Conservation (phyloP, 225 moss, liverwort and hornwort genomes). For the Bryoerythrophyllum caledonicum region DNA sequence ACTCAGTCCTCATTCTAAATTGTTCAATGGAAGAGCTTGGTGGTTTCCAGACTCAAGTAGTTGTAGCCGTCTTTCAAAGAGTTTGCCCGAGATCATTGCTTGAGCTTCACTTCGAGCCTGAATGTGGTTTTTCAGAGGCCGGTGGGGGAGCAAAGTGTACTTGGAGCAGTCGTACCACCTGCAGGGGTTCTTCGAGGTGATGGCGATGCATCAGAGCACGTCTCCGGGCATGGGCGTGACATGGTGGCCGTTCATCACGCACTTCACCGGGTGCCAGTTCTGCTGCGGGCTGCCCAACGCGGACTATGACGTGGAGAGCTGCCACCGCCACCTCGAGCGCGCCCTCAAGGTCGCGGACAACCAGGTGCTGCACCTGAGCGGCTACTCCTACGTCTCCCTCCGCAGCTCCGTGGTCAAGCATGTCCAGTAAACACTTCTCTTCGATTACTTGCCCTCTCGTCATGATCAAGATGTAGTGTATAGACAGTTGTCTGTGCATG, state of each 20-base stretch:
- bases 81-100: too few relatives aligned
- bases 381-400: slow-evolving; percentile 42
- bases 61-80: too few relatives aligned
- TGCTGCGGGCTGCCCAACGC: slow-evolving; percentile 43
- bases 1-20: too few relatives aligned
- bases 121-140: slow-evolving; percentile 23
- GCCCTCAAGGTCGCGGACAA: slow-evolving; percentile 59
- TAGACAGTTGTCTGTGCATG: background rate
- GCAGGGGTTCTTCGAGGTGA: slow-evolving; percentile 58
- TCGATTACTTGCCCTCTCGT: background rate
- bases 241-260: slow-evolving; percentile 61
- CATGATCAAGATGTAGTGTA: too few relatives aligned
- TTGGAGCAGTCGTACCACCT: slow-evolving; percentile 55
- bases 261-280: slow-evolving; percentile 67
- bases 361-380: slow-evolving; percentile 51
- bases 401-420: slow-evolving; percentile 41
- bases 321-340: slow-evolving; percentile 49
- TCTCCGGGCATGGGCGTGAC: slow-evolving; percentile 44
- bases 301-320: slow-evolving; percentile 36
- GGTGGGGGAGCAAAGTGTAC: slow-evolving; percentile 46
- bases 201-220: slow-evolving; percentile 34
- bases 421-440: background rate
- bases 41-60: too few relatives aligned
- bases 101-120: too few relatives aligned
- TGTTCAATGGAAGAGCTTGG: too few relatives aligned